Evolutionary conservation across 768 basidiomycete species (phyloP).

Genomic region (Pleurotus pulmonarius): DNA sequence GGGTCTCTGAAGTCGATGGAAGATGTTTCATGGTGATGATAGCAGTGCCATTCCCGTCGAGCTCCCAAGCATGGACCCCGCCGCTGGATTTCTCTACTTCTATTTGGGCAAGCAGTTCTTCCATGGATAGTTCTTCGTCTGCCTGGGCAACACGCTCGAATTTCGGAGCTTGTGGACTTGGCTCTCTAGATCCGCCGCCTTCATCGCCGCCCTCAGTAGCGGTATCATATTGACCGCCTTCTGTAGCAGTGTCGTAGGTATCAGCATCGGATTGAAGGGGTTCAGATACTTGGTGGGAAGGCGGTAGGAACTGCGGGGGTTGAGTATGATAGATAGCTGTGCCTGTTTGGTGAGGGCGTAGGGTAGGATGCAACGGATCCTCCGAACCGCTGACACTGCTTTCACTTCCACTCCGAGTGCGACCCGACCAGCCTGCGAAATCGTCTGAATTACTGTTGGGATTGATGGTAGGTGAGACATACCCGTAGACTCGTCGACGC

Average conservation of each 20-base stretch:
- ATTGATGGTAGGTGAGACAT: too few relatives aligned
- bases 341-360: constrained; percentile 2
- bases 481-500: constrained; percentile 13
- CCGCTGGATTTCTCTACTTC: constrained; percentile 5
- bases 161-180: neutral
- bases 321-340: constrained; percentile 3
- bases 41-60: neutral
- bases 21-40: constrained; percentile 6
- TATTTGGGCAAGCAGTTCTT: constrained; percentile 5
- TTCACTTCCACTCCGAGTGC: constrained; percentile 8
- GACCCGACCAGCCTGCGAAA: neutral
- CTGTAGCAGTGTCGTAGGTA: constrained; percentile 1
- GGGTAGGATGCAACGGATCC: neutral
- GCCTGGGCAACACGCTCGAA: neutral
- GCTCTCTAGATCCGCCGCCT: neutral
- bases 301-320: neutral
- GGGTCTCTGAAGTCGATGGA: neutral
- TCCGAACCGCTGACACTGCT: neutral
- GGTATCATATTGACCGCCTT: neutral
- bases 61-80: constrained; percentile 11
- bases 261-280: constrained; percentile 1
- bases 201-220: constrained; percentile 3
- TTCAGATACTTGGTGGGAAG: constrained; percentile 3
- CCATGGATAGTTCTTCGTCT: constrained; percentile 12
- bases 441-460: too few relatives aligned